Evolutionary conservation across 495 filamentous ascomycete species (phyloP).

Genomic region (Delitschia confertaspora): DNA sequence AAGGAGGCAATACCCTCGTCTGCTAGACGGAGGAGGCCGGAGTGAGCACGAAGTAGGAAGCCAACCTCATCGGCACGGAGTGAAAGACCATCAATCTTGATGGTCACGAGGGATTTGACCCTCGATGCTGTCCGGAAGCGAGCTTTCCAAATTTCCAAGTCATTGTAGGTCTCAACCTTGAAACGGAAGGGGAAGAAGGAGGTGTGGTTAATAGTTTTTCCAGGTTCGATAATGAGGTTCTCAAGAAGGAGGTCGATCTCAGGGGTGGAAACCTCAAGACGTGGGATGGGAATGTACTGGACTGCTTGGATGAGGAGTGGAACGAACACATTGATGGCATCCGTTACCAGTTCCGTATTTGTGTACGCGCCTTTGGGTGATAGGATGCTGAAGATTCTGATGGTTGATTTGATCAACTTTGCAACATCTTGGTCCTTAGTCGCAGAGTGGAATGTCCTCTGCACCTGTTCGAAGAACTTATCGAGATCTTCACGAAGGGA

Average conservation of each 20-base stretch:
- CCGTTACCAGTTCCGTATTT: constrained; percentile 63
- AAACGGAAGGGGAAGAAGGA: constrained; percentile 85
- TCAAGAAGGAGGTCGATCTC: constrained; percentile 79
- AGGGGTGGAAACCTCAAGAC: constrained; percentile 74
- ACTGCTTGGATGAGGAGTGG: constrained; percentile 66
- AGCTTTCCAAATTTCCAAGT: constrained; percentile 74
- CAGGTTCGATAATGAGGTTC: constrained; percentile 84
- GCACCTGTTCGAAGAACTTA: constrained; percentile 57
- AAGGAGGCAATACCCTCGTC: constrained; percentile 82
- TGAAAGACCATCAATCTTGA: constrained; percentile 71
- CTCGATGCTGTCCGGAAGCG: constrained; percentile 59
- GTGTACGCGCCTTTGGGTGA: constrained; percentile 48
- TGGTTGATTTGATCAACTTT: constrained; percentile 54
- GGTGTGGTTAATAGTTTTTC: constrained; percentile 69
- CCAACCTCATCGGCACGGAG: constrained; percentile 77
- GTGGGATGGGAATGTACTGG: constrained; percentile 80
- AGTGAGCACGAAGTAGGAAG: constrained; percentile 64
- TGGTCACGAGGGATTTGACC: constrained; percentile 59
- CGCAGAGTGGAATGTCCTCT: constrained; percentile 57
- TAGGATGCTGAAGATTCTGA: constrained; percentile 56
- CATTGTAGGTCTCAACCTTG: constrained; percentile 71
- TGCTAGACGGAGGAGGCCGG: constrained; percentile 54
- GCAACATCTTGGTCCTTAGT: constrained; percentile 59
- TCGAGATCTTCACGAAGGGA: constrained; percentile 65
- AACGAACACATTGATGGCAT: constrained; percentile 67